Evolutionary conservation across 352 stramenopile genomes (phyloP).

Genomic region (Globisporangium cylindrosporum): DNA sequence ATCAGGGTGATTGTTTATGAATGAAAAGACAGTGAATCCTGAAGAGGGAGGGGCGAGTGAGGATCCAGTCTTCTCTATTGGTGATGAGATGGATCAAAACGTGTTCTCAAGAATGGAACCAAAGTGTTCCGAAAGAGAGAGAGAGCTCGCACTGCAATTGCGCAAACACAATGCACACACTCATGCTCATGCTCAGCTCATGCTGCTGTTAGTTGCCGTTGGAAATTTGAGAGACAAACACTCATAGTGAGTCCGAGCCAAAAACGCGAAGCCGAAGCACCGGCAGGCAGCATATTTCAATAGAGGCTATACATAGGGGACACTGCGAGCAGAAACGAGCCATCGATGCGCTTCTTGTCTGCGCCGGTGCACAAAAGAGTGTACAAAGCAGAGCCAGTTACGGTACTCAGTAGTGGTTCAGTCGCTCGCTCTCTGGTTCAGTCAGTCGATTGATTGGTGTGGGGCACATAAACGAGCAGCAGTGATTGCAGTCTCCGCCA

Average conservation of each 20-base stretch:
- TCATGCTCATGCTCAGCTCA: neutral
- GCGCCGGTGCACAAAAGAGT: neutral
- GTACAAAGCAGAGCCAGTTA: neutral
- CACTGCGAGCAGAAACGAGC: neutral
- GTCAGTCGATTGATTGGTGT: neutral
- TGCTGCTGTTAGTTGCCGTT: too few relatives aligned
- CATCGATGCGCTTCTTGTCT: neutral
- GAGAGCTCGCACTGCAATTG: neutral
- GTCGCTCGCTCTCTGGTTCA: neutral
- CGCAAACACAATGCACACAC: neutral
- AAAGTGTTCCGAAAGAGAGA: neutral
- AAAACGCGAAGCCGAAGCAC: neutral
- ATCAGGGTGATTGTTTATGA: neutral
- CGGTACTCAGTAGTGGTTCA: neutral
- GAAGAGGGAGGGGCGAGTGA: neutral
- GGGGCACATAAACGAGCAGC: neutral
- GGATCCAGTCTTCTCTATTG: neutral
- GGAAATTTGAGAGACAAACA: neutral
- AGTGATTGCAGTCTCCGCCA: neutral
- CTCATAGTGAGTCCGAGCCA: neutral
- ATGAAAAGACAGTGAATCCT: neutral
- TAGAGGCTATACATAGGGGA: too few relatives aligned
- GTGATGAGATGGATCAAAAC: neutral
- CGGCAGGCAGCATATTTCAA: neutral
- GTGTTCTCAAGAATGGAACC: neutral